Conservation (phyloP, 2,329 filamentous ascomycete genomes). For the Colletotrichum musae region DNA sequence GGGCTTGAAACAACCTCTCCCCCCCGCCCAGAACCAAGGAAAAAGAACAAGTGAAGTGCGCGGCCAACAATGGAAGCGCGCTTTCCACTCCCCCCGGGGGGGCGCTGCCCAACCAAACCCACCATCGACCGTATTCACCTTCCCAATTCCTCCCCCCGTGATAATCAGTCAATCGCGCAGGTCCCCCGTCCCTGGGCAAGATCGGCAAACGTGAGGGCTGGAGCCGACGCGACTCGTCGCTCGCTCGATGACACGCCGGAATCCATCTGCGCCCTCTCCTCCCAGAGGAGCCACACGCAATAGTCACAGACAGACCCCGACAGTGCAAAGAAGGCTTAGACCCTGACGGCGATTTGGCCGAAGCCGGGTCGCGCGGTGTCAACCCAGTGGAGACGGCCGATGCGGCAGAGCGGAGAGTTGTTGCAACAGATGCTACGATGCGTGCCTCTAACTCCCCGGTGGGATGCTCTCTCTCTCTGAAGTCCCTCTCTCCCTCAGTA, state of each 20-base stretch:
- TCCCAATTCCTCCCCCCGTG: constrained; percentile 1
- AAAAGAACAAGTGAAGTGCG: neutral
- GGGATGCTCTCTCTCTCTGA: neutral
- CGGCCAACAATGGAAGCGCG: constrained; percentile 11
- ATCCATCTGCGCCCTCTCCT: no score
- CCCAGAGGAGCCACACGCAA: neutral
- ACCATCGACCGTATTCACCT: neutral
- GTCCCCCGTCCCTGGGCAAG: neutral
- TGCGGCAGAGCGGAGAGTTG: constrained; percentile 34
- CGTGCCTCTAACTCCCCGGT: constrained; percentile 2
- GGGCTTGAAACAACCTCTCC: constrained; percentile 18
- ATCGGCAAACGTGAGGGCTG: neutral
- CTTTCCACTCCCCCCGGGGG: neutral
- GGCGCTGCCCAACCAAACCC: neutral
- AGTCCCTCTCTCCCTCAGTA: neutral
- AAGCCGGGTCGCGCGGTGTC: constrained; percentile 27
- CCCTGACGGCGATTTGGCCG: constrained; percentile 15
- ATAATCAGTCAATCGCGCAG: neutral
- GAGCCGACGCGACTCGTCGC: constrained; percentile 7
- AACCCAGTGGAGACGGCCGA: constrained; percentile 20
- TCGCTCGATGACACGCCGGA: neutral
- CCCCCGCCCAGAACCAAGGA: constrained; percentile 15
- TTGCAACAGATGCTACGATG: constrained; percentile 17
- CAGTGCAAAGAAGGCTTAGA: constrained; percentile 5
- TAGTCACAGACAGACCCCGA: constrained; percentile 8